phyloP scores from a whole-genome alignment of 495 filamentous ascomycete species.

The Thermothielavioides terrestris region DNA sequence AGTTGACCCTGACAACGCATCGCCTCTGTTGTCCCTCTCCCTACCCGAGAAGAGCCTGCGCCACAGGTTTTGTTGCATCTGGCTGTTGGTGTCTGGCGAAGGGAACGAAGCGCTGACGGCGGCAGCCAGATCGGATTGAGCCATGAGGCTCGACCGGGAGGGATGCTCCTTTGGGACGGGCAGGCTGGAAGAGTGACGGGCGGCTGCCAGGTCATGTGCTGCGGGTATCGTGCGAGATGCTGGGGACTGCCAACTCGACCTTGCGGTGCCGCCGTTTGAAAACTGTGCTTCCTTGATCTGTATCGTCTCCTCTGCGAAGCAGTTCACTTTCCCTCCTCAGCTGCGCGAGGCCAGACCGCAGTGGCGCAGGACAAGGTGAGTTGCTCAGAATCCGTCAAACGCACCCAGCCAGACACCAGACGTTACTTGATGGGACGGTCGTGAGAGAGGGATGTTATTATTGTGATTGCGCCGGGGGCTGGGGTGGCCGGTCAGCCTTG shows the following conservation, averaged over 20 bases:
- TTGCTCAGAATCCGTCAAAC: slow-evolving; percentile 9
- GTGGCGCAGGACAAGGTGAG: no score
- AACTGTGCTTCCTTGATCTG: no score
- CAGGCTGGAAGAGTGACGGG: neutral
- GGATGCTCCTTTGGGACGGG: slow-evolving; percentile 1
- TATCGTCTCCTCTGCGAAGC: no score
- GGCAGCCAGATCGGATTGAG: slow-evolving; percentile 14
- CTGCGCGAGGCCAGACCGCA: no score
- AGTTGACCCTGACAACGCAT: slow-evolving; percentile 1
- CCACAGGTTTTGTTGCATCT: slow-evolving; percentile 21
- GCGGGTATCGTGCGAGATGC: no score
- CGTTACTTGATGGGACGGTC: slow-evolving; percentile 6
- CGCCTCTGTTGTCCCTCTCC: slow-evolving; percentile 14
- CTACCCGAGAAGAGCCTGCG: slow-evolving; percentile 16
- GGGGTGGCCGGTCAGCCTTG: slow-evolving; percentile 1
- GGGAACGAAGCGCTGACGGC: slow-evolving; percentile 7
- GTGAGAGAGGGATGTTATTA: neutral
- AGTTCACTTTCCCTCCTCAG: no score
- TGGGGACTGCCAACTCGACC: no score
- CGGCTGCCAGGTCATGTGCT: no score
- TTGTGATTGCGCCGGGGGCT: slow-evolving; percentile 4
- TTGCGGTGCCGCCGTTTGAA: no score
- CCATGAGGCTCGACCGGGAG: slow-evolving; percentile 16
- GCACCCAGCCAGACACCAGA: neutral
- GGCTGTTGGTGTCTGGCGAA: slow-evolving; percentile 6